Evolutionary conservation across 1,139 yeast genomes (phyloP).

Genomic region (Geotrichum candidum): DNA sequence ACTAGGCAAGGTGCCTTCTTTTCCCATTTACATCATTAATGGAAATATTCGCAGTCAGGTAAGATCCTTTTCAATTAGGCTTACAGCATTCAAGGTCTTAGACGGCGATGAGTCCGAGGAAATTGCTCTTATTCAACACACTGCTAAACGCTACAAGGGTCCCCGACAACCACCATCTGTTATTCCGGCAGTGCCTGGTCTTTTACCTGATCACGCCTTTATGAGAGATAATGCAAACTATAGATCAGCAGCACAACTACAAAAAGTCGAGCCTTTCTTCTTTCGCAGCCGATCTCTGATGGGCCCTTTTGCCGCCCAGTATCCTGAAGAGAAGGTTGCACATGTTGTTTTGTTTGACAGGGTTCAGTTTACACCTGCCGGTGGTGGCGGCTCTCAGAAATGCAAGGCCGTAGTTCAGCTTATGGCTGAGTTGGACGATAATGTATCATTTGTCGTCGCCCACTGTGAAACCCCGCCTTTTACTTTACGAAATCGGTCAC

Average conservation of each 20-base stretch:
- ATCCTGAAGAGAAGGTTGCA: conserved; percentile 15
- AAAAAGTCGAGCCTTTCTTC: conserved; percentile 15
- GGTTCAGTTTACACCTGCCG: conserved; percentile 17
- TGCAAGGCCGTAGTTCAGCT: conserved; percentile 16
- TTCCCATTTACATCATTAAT: conserved; percentile 7
- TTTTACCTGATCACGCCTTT: conserved; percentile 16
- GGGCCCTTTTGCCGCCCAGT: conserved; percentile 15
- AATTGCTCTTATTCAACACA: conserved; percentile 16
- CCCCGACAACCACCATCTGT: conserved; percentile 14
- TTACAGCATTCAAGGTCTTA: conserved; percentile 13
- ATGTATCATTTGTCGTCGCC: conserved; percentile 14
- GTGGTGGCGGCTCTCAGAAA: conserved; percentile 17
- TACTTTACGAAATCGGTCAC: conserved; percentile 14
- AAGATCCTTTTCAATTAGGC: conserved; percentile 14
- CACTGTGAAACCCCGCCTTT: conserved; percentile 17
- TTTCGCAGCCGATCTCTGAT: conserved; percentile 8
- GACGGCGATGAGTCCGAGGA: conserved; percentile 7
- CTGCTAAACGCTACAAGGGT: conserved; percentile 17
- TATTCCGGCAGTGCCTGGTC: conserved; percentile 17
- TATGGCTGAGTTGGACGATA: conserved; percentile 13
- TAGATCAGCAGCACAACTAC: conserved; percentile 13
- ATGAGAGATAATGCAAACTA: conserved; percentile 17
- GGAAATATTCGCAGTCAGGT: conserved; percentile 3
- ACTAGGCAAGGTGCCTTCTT: conserved; percentile 14
- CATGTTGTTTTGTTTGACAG: conserved; percentile 18